These are phyloP conservation scores for Saposhnikovia divaricata DNA, from an alignment of 129 eudicot genomes.

Conservation along the genomic window DNA sequence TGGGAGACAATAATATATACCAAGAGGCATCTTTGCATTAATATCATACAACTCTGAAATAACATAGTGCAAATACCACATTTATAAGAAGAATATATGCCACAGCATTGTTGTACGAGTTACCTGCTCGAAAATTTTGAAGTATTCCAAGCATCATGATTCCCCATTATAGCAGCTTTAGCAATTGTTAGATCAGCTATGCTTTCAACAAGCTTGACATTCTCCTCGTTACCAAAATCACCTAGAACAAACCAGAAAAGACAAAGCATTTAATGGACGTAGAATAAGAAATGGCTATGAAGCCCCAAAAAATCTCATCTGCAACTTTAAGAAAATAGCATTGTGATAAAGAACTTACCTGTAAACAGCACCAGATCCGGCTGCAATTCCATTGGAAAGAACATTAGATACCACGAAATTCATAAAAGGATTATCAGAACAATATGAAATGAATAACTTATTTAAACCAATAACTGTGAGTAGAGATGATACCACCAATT, in stretches of 20 bases:
- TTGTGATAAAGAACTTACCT: conserved; percentile 50
- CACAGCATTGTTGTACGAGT: background rate
- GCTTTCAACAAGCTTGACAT: conserved; percentile 72
- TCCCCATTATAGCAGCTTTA: conserved; percentile 80
- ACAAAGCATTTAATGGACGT: conserved; percentile 10
- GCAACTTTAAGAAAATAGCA: background rate
- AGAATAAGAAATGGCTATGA: conserved; percentile 8
- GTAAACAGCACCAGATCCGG: conserved; percentile 95
- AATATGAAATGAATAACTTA: background rate
- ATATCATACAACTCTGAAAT: background rate
- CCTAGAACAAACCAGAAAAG: conserved; percentile 36
- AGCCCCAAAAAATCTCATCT: conserved; percentile 1
- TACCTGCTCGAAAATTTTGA: conserved; percentile 53
- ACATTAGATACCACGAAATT: conserved; percentile 13
- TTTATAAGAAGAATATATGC: background rate
- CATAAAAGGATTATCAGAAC: background rate
- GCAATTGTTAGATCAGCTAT: conserved; percentile 59
- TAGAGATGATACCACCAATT: background rate
- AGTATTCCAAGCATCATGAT: conserved; percentile 88
- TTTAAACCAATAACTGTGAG: background rate
- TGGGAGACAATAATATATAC: background rate
- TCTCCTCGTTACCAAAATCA: conserved; percentile 92
- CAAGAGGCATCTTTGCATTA: background rate
- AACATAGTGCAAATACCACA: background rate
- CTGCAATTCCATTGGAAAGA: conserved; percentile 49